Evolutionary conservation across 2,329 filamentous ascomycete species (phyloP).

Genomic region (Talaromyces sp.): DNA sequence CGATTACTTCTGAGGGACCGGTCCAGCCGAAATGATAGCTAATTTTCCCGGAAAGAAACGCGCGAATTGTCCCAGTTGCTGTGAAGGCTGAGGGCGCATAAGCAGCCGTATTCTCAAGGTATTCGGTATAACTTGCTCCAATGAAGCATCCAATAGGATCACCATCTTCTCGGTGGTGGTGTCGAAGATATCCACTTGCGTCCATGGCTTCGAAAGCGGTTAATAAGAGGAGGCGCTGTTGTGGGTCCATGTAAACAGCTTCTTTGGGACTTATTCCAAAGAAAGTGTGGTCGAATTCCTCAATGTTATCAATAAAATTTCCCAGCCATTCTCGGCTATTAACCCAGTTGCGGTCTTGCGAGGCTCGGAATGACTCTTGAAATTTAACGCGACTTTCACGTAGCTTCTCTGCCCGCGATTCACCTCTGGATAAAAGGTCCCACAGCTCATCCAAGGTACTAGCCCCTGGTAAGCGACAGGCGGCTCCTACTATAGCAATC

Average conservation of each 20-base stretch:
- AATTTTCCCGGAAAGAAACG: slow-evolving; percentile 34
- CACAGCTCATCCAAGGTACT: slow-evolving; percentile 25
- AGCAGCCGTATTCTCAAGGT: slow-evolving; percentile 19
- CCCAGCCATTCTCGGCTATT: slow-evolving; percentile 10
- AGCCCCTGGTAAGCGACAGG: slow-evolving; percentile 22
- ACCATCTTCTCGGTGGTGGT: neutral
- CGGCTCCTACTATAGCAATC: slow-evolving; percentile 28
- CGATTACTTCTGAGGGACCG: slow-evolving; percentile 39
- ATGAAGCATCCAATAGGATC: slow-evolving; percentile 22
- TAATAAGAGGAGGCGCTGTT: slow-evolving; percentile 20
- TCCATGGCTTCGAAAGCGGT: slow-evolving; percentile 23
- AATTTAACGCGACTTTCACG: slow-evolving; percentile 2
- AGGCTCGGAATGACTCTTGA: slow-evolving; percentile 5
- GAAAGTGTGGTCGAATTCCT: slow-evolving; percentile 21
- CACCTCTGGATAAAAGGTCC: slow-evolving; percentile 18
- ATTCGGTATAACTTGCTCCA: slow-evolving; percentile 20
- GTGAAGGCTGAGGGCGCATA: slow-evolving; percentile 14
- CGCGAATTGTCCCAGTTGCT: slow-evolving; percentile 24
- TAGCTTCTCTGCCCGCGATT: slow-evolving; percentile 7
- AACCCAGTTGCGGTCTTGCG: slow-evolving; percentile 9
- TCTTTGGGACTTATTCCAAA: neutral
- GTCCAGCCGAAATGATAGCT: slow-evolving; percentile 35
- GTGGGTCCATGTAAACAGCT: slow-evolving; percentile 19
- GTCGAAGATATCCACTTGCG: slow-evolving; percentile 18
- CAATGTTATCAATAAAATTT: slow-evolving; percentile 7